A percentile compares a stretch with the other conserved stretches of the same genome.
Evolutionary conservation across 2,329 filamentous ascomycete species (phyloP).

Genomic region (Metarhizium sp.): DNA sequence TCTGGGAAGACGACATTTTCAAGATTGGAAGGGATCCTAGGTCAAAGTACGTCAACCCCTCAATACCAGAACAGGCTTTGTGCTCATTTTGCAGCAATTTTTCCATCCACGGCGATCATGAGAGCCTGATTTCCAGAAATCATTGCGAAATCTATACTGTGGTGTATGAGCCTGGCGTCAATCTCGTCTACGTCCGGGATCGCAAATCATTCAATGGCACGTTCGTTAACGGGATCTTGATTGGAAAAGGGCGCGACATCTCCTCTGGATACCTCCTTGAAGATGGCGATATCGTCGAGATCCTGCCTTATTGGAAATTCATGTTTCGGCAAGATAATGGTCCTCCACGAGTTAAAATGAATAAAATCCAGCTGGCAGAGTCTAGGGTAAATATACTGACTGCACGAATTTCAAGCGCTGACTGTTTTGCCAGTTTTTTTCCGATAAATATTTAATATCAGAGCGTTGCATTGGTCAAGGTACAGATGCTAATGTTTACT

Average conservation of each 20-base stretch:
- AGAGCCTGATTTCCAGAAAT: slow-evolving; percentile 36
- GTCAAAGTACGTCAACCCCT: slow-evolving; percentile 19
- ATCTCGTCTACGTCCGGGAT: slow-evolving; percentile 46
- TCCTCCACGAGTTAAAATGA: slow-evolving; percentile 14
- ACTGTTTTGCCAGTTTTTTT: slow-evolving; percentile 16
- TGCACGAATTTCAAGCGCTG: neutral
- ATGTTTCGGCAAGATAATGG: slow-evolving; percentile 19
- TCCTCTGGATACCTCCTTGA: slow-evolving; percentile 37
- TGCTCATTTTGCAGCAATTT: slow-evolving; percentile 19
- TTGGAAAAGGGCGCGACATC: slow-evolving; percentile 29
- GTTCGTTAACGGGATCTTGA: slow-evolving; percentile 35
- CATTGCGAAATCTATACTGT: slow-evolving; percentile 49
- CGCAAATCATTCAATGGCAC: slow-evolving; percentile 45
- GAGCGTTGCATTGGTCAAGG: slow-evolving; percentile 27
- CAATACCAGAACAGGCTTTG: neutral
- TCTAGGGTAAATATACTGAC: slow-evolving; percentile 16
- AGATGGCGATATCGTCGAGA: slow-evolving; percentile 39
- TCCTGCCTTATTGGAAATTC: slow-evolving; percentile 29
- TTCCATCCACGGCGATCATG: slow-evolving; percentile 25
- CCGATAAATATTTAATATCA: slow-evolving; percentile 23
- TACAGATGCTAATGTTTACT: slow-evolving; percentile 26
- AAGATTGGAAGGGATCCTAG: slow-evolving; percentile 25
- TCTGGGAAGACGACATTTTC: slow-evolving; percentile 21
- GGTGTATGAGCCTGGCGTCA: slow-evolving; percentile 33
- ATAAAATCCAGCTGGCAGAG: slow-evolving; percentile 21